Conservation (phyloP, 2,329 filamentous ascomycete species). For the Fusarium pseudocircinatum region DNA sequence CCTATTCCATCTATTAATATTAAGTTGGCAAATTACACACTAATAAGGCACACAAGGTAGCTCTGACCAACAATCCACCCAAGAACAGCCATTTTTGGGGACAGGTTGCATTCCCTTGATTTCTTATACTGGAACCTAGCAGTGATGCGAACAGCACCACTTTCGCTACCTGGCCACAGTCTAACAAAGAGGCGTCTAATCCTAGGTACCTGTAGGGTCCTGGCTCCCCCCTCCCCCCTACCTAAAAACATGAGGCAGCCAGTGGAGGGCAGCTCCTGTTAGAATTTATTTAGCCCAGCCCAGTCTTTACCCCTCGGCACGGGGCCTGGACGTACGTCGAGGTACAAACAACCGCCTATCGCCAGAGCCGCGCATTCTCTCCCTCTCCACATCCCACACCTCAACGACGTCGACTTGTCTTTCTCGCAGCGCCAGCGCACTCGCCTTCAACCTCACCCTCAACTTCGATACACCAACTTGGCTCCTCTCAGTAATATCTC, state of each 20-base stretch:
- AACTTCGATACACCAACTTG: conserved; percentile 24
- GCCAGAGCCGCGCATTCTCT: conserved; percentile 48
- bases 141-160: conserved; percentile 20
- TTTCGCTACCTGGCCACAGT: conserved; percentile 24
- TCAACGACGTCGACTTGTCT: conserved; percentile 43
- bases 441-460: conserved; percentile 29
- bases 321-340: conserved; percentile 24
- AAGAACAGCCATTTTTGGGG: conserved; percentile 34
- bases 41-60: neutral
- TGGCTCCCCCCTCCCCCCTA: conserved; percentile 17
- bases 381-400: conserved; percentile 47
- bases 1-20: conserved; percentile 4
- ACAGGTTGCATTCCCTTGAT: conserved; percentile 43
- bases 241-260: conserved; percentile 5
- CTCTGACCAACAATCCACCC: conserved; percentile 24
- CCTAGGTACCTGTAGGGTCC: neutral
- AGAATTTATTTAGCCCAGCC: neutral
- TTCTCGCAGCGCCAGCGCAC: conserved; percentile 39
- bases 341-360: conserved; percentile 44
- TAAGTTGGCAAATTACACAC: conserved; percentile 6
- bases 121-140: conserved; percentile 27
- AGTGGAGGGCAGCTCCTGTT: conserved; percentile 6
- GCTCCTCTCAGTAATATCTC: conserved; percentile 19
- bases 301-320: conserved; percentile 43
- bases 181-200: too few species aligned